Evolutionary conservation across 139 green algal species (phyloP), one percentile per base, ranked within the genome.

Genomic region (Spirogloea muscicola): DNA sequence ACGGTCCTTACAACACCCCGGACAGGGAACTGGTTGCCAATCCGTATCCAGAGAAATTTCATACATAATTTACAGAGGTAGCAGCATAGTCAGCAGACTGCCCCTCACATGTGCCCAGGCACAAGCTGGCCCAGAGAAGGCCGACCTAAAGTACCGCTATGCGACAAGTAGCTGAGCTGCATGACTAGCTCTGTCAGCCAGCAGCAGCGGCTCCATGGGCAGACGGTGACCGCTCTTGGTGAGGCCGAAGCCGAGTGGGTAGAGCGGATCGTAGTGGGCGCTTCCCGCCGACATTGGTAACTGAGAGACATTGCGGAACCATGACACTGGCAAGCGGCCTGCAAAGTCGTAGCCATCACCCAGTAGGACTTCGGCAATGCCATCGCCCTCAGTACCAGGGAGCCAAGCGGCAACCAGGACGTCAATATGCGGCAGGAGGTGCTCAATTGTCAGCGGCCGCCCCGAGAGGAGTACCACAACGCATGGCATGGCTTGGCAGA

Each of bases 391-490:
- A 0, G 62, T 62, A 18, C 62, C 62, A 5, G 62, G 62, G 25
- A 71, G 49, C 65, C 65, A 74, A 4, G 65, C 44, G 0, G 44
- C 44, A 67, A 74, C 40, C 4, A 74, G 31, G n/a, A 46, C 42
- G 44, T 74, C 65, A 1, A 74, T 36, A 13, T 68, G 18, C 42
- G 65, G 38, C 27, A 74, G 18, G 18, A 74, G n/a, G 1, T 66
- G 18, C 0, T 33, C 29, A 34, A 74, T 25, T 33, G 34, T 27
- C 2, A 74, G 3, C 3, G 39, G 38, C 34, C 65, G 36, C 38
- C 68, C 68, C 7, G 49, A 70, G 29, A 76, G 34, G 10, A 76
- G 55, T 18, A 76, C 58, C 39, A 76, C 68, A 33, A 76, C 43
- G 29, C 68, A 76, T 1, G 68, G 68, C 31, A 76, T 76, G 16